Base-by-base conservation (phyloP, 2,329 filamentous ascomycete genomes). In the Stachybotrys elegans region DNA sequence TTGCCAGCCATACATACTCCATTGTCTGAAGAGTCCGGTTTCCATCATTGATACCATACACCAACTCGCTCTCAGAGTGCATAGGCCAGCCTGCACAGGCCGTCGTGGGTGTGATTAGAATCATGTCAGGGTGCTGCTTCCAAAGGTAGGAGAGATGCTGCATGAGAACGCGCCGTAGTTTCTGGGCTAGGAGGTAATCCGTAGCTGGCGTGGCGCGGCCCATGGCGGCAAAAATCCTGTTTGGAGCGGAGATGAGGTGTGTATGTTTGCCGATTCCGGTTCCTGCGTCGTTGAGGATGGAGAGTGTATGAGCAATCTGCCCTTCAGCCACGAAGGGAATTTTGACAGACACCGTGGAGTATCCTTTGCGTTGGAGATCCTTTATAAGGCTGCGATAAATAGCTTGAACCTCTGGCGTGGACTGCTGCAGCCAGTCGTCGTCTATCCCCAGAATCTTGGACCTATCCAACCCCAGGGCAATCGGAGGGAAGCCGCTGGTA, bases 31-130 rank as follows among this genome's bases (percentile, higher is more conserved):
- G 57, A 0, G 72, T 76, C 16, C 58, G 59, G 47, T 72, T 69
- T 5, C 71, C 72, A 40, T 76, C 71, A 23, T 65, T 72, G 1
- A 75, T 45, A 1, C 72, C 72, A 32, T 65, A 60, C 2, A 44
- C 49, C 4, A 71, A 49, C 52, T 74, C 71, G 1, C 51, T 55
- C 4, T 53, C 42, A 9, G 55, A 52, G 0, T 61, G 57, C 34
- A 76, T 69, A 3, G 65, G 70, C 58, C 69, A 69, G 5, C 72
- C 73, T 0, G 69, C 66, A 39, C 70, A 73, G 14, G 60, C 60
- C 1, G 80, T 84, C 0, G 84, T 87, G 0, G 87, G 86, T 0
- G 83, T 84, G 5, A 88, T 65, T 42, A 91, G 83, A 17, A 90
- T 60, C 57, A 91, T 75, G 5, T 82, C 84, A 0, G 84, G 84